Percentiles rank a stretch among this genome's conserved stretches.
Conservation (phyloP, 345 rosid species). For the Hevea brasiliensis region DNA sequence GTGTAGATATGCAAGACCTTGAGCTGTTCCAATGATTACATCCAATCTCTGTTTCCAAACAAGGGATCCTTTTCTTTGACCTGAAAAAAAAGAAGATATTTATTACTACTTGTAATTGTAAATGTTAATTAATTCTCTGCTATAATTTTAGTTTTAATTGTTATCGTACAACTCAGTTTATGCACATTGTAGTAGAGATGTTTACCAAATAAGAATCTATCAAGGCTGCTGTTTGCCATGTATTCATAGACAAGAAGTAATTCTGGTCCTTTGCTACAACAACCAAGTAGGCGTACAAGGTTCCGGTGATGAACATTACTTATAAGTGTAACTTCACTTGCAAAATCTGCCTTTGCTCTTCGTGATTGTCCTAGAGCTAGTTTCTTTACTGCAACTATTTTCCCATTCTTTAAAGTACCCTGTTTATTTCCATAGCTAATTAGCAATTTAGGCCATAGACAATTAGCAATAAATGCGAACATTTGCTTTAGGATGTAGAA, state of each 20-base stretch:
- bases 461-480: neutral
- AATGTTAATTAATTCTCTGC: neutral
- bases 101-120: neutral
- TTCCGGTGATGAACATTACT: constrained; percentile 58
- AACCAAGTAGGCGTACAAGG: constrained; percentile 49
- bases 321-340: constrained; percentile 44
- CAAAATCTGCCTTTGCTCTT: constrained; percentile 39
- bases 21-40: constrained; percentile 47
- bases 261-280: constrained; percentile 44
- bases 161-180: neutral
- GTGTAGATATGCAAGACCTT: constrained; percentile 50
- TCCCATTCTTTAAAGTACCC: constrained; percentile 47
- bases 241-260: constrained; percentile 49
- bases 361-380: constrained; percentile 30
- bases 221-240: constrained; percentile 52
- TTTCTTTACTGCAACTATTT: constrained; percentile 53
- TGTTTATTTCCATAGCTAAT: constrained; percentile 1
- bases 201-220: constrained; percentile 40
- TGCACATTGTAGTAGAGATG: neutral
- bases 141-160: neutral
- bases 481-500: neutral
- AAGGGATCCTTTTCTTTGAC: constrained; percentile 35
- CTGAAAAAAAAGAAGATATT: no score
- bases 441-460: no score
- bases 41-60: constrained; percentile 50